Evolutionary conservation across 345 rosid genomes (phyloP), one percentile per base, ranked within the genome.

Genomic region (Citrus sp.): DNA sequence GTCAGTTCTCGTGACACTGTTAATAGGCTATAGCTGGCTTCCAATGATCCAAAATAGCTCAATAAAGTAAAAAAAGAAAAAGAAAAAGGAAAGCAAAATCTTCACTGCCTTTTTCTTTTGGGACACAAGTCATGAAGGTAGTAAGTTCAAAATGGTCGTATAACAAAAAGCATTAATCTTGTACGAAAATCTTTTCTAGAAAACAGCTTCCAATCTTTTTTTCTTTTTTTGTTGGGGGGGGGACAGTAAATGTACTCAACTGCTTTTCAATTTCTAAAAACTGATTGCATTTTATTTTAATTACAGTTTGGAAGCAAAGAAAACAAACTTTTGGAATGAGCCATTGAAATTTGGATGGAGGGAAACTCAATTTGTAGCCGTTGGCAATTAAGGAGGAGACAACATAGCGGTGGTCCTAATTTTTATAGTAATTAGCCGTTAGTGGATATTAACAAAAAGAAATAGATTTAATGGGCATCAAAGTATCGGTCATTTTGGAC

Each of bases 341-440:
- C 62, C 70, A 64, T 69, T 70, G 77, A 80, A 84, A 60, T 73
- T 81, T 73, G 67, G 46, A 76, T 12, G 78, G 83, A 73, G 79
- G 81, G 87, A 74, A 78, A 64, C 16, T 13, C 6, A 13, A 27
- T 40, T 56, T 56, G 9, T 69, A 75, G 87, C 82, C 84, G 82
- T 85, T 85, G 77, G 35, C 55, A 28, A 61, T 25, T 32, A 28
- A 32, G 65, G 81, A 76, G 67, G 55, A 62, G 16, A 68, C 21
- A 28, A 51, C 10, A 3, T 2, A 24, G 7, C 9, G 9, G 34
- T 82, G 79, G 82, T 78, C 85, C 82, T 59, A 38, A 55, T 73
- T 63, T 46, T 54, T 13, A 30, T 32, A 30, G 2, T 18, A 63
- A 54, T 35, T 70, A 55, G 30, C 22, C 68, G 68, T 74, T 74